A percentile compares a stretch with the other conserved stretches of the same genome.
Evolutionary conservation across 2,329 filamentous ascomycete genomes (phyloP).

Genomic region (Macrophomina phaseolina): DNA sequence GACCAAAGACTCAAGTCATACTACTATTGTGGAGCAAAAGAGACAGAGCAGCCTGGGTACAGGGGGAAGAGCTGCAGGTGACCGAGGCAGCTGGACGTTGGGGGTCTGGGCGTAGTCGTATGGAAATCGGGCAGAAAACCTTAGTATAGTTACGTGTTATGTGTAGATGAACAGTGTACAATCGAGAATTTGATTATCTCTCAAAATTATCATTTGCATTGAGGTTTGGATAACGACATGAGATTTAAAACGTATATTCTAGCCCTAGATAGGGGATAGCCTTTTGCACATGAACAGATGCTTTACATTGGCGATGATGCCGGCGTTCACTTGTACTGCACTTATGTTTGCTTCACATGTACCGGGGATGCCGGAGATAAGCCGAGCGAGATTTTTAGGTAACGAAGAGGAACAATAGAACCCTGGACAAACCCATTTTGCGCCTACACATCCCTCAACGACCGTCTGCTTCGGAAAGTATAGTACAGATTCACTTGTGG

Average conservation of each 20-base stretch:
- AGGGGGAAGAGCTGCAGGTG: constrained; percentile 33
- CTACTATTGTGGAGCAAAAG: constrained; percentile 19
- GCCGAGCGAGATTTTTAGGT: constrained; percentile 2
- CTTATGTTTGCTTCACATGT: not conserved
- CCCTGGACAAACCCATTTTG: not conserved
- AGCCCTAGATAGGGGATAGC: too few species aligned
- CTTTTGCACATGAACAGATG: too few species aligned
- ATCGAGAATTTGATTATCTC: not conserved
- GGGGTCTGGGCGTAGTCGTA: constrained; percentile 45
- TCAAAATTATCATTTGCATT: too few species aligned
- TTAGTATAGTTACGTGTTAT: not conserved
- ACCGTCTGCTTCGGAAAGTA: not conserved
- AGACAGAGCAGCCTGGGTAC: constrained; percentile 21
- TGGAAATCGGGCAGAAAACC: not conserved
- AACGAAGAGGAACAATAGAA: not conserved
- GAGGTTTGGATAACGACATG: too few species aligned
- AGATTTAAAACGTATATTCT: too few species aligned
- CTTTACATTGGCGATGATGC: too few species aligned
- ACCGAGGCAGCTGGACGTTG: constrained; percentile 46
- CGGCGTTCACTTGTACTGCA: too few species aligned
- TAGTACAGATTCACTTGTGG: not conserved
- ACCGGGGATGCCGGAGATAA: not conserved
- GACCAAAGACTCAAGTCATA: constrained; percentile 48
- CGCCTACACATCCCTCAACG: not conserved
- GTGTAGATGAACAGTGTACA: not conserved